A percentile compares a stretch with the other conserved stretches of the same genome.
phyloP scores from a whole-genome alignment of 192 early-diverging fungal genomes.

The Umbelopsis vinacea region DNA sequence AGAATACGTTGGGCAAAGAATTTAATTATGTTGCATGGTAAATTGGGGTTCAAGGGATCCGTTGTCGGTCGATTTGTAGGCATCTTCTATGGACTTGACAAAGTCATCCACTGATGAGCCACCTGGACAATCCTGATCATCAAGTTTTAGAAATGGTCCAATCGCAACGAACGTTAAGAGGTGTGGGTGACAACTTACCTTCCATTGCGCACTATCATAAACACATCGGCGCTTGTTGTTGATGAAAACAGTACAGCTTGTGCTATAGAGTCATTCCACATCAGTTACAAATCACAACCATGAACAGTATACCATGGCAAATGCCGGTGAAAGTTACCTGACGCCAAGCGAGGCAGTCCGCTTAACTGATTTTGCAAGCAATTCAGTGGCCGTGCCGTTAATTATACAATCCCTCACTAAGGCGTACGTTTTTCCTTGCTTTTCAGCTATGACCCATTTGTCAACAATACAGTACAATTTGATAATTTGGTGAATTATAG shows the following conservation, averaged over 20 bases:
- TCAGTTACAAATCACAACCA: neutral
- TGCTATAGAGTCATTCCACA: neutral
- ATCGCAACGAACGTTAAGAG: slow-evolving; percentile 19
- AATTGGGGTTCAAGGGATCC: neutral
- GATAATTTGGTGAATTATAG: neutral
- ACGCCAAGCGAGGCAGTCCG: slow-evolving; percentile 51
- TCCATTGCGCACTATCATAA: slow-evolving; percentile 59
- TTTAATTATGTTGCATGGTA: neutral
- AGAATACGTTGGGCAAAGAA: neutral
- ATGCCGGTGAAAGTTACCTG: neutral
- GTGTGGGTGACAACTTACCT: slow-evolving; percentile 22
- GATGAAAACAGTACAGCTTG: slow-evolving; percentile 66
- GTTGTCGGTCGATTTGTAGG: neutral
- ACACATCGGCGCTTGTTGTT: slow-evolving; percentile 63
- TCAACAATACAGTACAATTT: neutral
- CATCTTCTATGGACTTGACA: slow-evolving; percentile 41
- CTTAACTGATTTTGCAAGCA: slow-evolving; percentile 54
- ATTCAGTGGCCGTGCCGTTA: slow-evolving; percentile 41
- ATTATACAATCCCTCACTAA: slow-evolving; percentile 46
- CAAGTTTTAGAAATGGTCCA: neutral
- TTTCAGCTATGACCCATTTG: neutral
- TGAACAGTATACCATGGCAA: too few relatives aligned
- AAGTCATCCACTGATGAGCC: slow-evolving; percentile 41
- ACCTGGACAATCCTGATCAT: slow-evolving; percentile 41
- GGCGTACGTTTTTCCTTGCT: slow-evolving; percentile 41